Percentiles rank a stretch among this genome's conserved stretches.
phyloP scores from a whole-genome alignment of 257 asterid species.

The Penstemon davidsonii region DNA sequence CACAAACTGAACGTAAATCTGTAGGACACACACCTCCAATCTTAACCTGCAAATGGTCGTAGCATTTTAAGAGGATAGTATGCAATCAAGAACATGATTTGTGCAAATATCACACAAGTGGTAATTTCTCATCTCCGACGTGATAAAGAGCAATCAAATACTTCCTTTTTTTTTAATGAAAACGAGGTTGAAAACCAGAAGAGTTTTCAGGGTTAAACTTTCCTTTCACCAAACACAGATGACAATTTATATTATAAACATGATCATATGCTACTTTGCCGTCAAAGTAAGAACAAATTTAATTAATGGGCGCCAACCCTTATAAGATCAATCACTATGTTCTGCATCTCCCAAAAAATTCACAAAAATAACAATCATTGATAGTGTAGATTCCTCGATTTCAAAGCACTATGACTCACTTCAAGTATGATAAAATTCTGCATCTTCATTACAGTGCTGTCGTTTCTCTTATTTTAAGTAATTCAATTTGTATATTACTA shows the following conservation, averaged over 20 bases:
- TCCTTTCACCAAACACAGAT: not conserved
- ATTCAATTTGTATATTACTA: not conserved
- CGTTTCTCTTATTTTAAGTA: slow-evolving; percentile 9
- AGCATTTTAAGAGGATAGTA: slow-evolving; percentile 27
- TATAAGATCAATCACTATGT: not conserved
- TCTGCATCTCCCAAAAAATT: not conserved
- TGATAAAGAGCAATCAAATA: slow-evolving; percentile 2
- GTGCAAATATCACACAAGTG: slow-evolving; percentile 2
- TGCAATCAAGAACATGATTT: slow-evolving; percentile 7
- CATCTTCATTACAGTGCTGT: slow-evolving; percentile 7
- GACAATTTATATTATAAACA: slow-evolving; percentile 8
- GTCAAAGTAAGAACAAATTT: not conserved
- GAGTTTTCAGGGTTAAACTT: not conserved
- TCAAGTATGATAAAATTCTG: slow-evolving; percentile 16
- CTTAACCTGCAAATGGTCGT: slow-evolving; percentile 56
- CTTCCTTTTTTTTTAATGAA: slow-evolving; percentile 14
- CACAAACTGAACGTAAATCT: slow-evolving; percentile 83
- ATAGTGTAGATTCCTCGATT: not conserved
- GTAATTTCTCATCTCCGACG: too few relatives aligned
- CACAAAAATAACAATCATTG: not conserved
- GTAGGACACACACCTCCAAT: slow-evolving; percentile 54
- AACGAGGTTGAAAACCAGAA: slow-evolving; percentile 13
- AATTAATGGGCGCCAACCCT: slow-evolving; percentile 2
- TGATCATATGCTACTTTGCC: not conserved
- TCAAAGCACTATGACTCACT: not conserved